Evolutionary conservation across 1,139 yeast species (phyloP), one percentile per base, ranked within the genome.

Genomic region (Suhomyces bokatorum): DNA sequence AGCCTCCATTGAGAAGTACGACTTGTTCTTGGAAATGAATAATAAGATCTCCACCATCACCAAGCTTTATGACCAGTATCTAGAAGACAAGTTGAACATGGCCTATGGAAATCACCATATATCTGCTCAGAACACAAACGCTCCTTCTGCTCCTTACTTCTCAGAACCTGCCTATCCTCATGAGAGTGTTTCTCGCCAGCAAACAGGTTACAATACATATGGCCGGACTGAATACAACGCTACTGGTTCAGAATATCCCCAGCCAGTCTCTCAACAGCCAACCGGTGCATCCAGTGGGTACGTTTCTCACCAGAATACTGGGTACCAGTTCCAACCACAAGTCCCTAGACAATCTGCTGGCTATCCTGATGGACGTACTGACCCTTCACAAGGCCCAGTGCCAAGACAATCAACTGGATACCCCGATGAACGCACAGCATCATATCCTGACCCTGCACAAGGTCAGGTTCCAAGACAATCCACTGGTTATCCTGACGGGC

Each of bases 11-110:
- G 78, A 79, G 41, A 85, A 82, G 57, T 82, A 90, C 55, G 95
- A 88, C 46, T 65, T 69, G 20, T 78, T 86, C 48, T 80, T 87
- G 52, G 93, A 87, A 47, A 74, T 89, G 78, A 90, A 88, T 63
- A 82, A 87, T 38, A 89, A 93, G 59, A 77, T 93, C 43, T 83
- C 87, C 41, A 85, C 95, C 3, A 86, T 90, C 28, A 80, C 85
- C 56, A 75, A 87, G 49, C 74, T 86, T 39, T 93, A 93, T 59
- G 97, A 93, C 62, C 80, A 80, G 49, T 75, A 87, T 44, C 71
- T 91, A 49, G 97, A 93, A 53, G 77, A 80, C 32, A 77, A 90
- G 60, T 70, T 85, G 43, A 66, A 70, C 29, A 67, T 67, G 51
- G 79, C 80, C 1, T 78, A 78, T 55, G 71, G 72, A 10, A 61